phyloP scores from a whole-genome alignment of 768 basidiomycete species.

The Phanerochaete sordida region DNA sequence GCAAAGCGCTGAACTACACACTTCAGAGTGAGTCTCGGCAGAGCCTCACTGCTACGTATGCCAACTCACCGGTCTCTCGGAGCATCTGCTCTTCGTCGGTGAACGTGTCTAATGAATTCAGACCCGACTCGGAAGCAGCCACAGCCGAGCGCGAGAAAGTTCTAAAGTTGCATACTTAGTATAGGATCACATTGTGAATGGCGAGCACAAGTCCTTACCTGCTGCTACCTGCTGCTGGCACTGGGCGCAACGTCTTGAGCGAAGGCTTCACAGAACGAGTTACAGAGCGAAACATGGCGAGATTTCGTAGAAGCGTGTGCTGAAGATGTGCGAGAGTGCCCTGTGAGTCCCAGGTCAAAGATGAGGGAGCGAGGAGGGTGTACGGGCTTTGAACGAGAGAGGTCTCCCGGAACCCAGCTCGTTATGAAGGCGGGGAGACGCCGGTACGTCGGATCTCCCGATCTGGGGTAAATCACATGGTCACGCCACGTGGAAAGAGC shows the following conservation, averaged over 20 bases:
- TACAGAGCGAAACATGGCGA: constrained; percentile 6
- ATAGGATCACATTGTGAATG: not conserved
- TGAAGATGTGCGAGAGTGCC: not conserved
- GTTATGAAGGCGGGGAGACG: not conserved
- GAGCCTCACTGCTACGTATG: not conserved
- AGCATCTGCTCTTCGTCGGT: constrained; percentile 96
- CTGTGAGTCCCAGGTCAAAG: not conserved
- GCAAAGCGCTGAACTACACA: constrained; percentile 80
- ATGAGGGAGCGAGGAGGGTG: not conserved
- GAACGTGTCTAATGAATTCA: constrained; percentile 71
- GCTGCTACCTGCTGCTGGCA: not conserved
- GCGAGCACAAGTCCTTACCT: not conserved
- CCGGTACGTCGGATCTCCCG: not conserved
- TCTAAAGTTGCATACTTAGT: constrained; percentile 2
- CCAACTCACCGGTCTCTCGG: constrained; percentile 81
- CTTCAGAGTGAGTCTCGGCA: not conserved
- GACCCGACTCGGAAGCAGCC: constrained; percentile 12
- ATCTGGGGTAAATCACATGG: constrained; percentile 4
- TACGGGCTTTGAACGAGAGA: not conserved
- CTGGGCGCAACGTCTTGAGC: not conserved
- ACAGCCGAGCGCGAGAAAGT: constrained; percentile 18
- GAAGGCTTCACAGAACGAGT: constrained; percentile 2
- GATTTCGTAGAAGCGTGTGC: not conserved
- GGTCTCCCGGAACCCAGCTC: not conserved
- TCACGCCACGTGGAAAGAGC: not conserved